Conservation (phyloP, 306 rosid genomes). For the Medicago truncatula region DNA sequence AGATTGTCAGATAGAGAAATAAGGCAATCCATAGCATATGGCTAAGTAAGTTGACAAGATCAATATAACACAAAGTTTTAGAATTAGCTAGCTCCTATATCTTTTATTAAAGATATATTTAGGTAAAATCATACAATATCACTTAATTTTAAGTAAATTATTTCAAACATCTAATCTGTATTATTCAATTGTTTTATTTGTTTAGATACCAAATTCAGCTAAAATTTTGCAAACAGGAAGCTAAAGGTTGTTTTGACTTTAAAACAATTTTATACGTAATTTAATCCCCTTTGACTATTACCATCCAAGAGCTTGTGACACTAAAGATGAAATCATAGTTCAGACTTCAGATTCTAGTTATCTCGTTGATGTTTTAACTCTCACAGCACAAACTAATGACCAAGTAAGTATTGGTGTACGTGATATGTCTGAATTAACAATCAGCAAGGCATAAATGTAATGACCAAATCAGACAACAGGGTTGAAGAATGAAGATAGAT, state of each 20-base stretch:
- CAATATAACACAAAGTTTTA: conserved; percentile 6
- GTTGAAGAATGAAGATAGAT: neutral
- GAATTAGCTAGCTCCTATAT: conserved; percentile 10
- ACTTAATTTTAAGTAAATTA: conserved; percentile 11
- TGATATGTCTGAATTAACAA: neutral
- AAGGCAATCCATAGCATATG: conserved; percentile 6
- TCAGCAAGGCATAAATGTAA: neutral
- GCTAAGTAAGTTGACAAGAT: conserved; percentile 10
- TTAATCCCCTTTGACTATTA: neutral
- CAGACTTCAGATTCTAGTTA: conserved; percentile 3
- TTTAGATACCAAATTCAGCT: conserved; percentile 2
- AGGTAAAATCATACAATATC: neutral
- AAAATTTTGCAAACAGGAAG: neutral
- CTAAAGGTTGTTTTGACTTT: neutral
- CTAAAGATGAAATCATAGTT: conserved; percentile 15
- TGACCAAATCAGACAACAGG: neutral
- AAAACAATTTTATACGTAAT: neutral
- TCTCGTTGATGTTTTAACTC: neutral
- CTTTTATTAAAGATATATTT: conserved; percentile 10
- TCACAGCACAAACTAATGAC: neutral
- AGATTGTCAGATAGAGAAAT: conserved; percentile 25
- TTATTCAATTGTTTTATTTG: neutral
- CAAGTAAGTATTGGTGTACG: conserved; percentile 1
- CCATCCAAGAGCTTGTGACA: conserved; percentile 3
- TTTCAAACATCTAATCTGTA: conserved; percentile 10